These are phyloP conservation scores for Mycena floridula DNA, from an alignment of 768 basidiomycete species.

Conservation along the genomic window DNA sequence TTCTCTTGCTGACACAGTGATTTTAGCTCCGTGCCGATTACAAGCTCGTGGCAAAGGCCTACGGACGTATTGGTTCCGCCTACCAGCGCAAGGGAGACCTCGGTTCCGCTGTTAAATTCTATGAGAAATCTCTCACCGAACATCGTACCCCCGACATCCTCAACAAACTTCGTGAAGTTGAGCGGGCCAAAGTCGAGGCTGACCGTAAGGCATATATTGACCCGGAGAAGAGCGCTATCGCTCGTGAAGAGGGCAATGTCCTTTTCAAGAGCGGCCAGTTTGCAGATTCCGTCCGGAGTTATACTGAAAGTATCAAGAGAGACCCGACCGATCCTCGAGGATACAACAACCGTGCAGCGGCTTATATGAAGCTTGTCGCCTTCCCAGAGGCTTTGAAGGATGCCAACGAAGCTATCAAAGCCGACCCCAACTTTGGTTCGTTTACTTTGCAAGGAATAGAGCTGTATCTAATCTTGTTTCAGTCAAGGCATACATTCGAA, in stretches of 20 bases:
- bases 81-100: conserved; percentile 79
- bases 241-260: conserved; percentile 88
- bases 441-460: conserved; percentile 4
- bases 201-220: conserved; percentile 85
- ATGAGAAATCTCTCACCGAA: conserved; percentile 89
- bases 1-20: background rate
- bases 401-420: conserved; percentile 86
- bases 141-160: conserved; percentile 93
- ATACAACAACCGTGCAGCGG: conserved; percentile 98
- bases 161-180: conserved; percentile 80
- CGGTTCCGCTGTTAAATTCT: conserved; percentile 79
- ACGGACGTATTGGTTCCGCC: conserved; percentile 83
- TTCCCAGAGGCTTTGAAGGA: conserved; percentile 96
- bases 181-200: conserved; percentile 70
- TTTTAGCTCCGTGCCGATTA: conserved; percentile 80
- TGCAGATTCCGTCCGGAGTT: conserved; percentile 84
- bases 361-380: conserved; percentile 92
- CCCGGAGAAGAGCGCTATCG: conserved; percentile 72
- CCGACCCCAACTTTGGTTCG: conserved; percentile 81
- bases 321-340: conserved; percentile 85
- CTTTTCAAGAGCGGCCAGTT: conserved; percentile 93
- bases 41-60: conserved; percentile 92
- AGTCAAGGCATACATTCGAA: conserved; percentile 97
- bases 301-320: conserved; percentile 96
- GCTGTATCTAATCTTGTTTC: conserved; percentile 3